A percentile compares a stretch with the other conserved stretches of the same genome.
Evolutionary conservation across 2,329 filamentous ascomycete genomes (phyloP).

Genomic region (Claviceps maximensis): DNA sequence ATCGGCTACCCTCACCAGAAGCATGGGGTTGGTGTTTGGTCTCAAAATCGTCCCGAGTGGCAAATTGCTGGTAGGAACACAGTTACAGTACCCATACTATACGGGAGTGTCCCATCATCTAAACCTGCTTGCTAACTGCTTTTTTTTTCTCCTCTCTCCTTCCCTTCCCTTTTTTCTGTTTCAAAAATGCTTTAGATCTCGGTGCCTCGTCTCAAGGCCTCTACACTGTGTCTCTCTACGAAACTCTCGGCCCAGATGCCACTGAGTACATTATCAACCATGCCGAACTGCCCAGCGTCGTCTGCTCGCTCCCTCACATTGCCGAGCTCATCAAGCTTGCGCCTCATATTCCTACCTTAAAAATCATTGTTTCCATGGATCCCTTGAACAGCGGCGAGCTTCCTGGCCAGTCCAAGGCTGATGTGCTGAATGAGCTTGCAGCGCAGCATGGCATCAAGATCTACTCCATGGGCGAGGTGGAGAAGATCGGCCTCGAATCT

Average conservation of each 20-base stretch:
- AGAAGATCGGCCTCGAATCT: conserved; percentile 61
- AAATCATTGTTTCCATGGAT: conserved; percentile 80
- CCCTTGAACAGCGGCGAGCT: conserved; percentile 68
- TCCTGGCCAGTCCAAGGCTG: conserved; percentile 63
- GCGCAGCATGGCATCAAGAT: conserved; percentile 62
- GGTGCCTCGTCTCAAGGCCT: conserved; percentile 77
- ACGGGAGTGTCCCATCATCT: background rate
- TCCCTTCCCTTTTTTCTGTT: background rate
- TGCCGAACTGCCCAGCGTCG: conserved; percentile 59
- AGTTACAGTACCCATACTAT: background rate
- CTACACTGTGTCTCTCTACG: conserved; percentile 87
- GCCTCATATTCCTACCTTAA: conserved; percentile 64
- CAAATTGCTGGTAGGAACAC: conserved; percentile 53
- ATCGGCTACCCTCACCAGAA: conserved; percentile 48
- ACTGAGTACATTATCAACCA: conserved; percentile 96
- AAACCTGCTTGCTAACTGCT: background rate
- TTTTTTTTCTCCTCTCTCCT: background rate
- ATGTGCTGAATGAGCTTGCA: conserved; percentile 64
- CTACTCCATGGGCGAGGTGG: conserved; percentile 67
- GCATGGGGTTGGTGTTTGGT: conserved; percentile 74
- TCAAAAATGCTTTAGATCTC: conserved; percentile 46
- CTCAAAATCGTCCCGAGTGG: conserved; percentile 77
- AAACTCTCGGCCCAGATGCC: conserved; percentile 81
- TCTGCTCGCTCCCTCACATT: conserved; percentile 69
- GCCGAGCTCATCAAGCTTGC: conserved; percentile 68